Base-by-base conservation (phyloP, 441 rosid genomes). In the Croton laevigatus region DNA sequence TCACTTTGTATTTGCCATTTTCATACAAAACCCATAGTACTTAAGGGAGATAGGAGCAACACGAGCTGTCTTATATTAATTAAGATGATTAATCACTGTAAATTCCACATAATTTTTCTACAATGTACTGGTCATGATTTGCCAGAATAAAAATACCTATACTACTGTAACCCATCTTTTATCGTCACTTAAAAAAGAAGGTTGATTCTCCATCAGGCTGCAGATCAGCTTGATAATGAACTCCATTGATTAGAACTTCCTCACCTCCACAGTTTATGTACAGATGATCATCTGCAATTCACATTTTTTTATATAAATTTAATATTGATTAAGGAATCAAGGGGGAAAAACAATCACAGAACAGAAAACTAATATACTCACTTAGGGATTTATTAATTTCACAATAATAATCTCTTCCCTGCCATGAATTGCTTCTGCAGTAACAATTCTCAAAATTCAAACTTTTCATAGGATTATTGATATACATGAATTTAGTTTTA, bases 121-220 rank as follows among this genome's bases (percentile, higher is more conserved):
- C 40, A 45, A 53, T 64, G 22, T 64, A 64, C 45, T 27, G 68
- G 57, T 64, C 57, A 64, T 48, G 54, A 2, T 3, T 23, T 65
- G 68, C 3, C 1, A 0, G 16, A 65, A 65, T 14, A 32, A 46
- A 65, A 45, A 65, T 65, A 1, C 57, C 68, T 23, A 27, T 17
- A 16, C 55, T 65, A 65, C 40, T 65, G 14, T 45, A 65, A 27
- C 68, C 57, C 68, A 65, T 27, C 22, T 65, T 27, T 65, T 48
- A 46, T 48, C 68, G 6, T 65, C 68, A 46, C 57, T 48, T 27
- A 48, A 14, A 27, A 48, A 65, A 46, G 20, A 65, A 48, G 0
- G 68, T 65, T 45, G 68, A 65, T 65, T 8, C 68, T 23, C 68
- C 68, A 23, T 64, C 68, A 13, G 68, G 55, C 48, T 65, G 68